These are phyloP conservation scores for Pyrenochaeta sp. DNA, from an alignment of 2,329 filamentous ascomycete genomes.

Conservation along the genomic window DNA sequence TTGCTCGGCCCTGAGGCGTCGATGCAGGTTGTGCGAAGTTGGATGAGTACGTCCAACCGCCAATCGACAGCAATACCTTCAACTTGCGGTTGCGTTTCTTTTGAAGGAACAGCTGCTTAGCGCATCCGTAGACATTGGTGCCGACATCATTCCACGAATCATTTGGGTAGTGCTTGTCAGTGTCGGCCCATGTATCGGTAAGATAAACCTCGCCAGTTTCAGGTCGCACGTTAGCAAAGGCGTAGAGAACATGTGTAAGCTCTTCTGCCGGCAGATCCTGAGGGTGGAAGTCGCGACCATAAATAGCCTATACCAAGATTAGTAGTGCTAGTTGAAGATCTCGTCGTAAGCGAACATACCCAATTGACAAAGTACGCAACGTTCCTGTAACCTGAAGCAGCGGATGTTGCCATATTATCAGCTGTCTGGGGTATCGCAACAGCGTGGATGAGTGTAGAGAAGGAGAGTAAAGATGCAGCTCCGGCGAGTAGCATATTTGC, in stretches of 20 bases:
- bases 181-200: slow-evolving; percentile 49
- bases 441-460: slow-evolving; percentile 26
- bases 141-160: slow-evolving; percentile 53
- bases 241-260: slow-evolving; percentile 50
- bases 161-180: slow-evolving; percentile 48
- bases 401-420: slow-evolving; percentile 21
- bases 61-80: slow-evolving; percentile 49
- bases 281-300: slow-evolving; percentile 48
- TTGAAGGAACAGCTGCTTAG: slow-evolving; percentile 47
- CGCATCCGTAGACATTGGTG: slow-evolving; percentile 49
- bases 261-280: slow-evolving; percentile 44
- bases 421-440: slow-evolving; percentile 31
- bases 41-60: slow-evolving; percentile 51
- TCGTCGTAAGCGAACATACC: slow-evolving; percentile 29
- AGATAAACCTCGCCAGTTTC: slow-evolving; percentile 50
- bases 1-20: slow-evolving; percentile 38
- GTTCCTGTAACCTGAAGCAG: slow-evolving; percentile 43
- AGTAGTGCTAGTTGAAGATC: slow-evolving; percentile 1
- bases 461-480: slow-evolving; percentile 31
- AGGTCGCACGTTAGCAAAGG: slow-evolving; percentile 49
- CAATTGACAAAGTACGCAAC: slow-evolving; percentile 52
- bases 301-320: slow-evolving; percentile 43
- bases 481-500: slow-evolving; percentile 33
- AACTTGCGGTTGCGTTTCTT: slow-evolving; percentile 50
- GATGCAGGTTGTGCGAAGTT: slow-evolving; percentile 47